A percentile compares a stretch with the other conserved stretches of the same genome.
phyloP scores from a whole-genome alignment of 2,329 filamentous ascomycete genomes.

The Gremmenia infestans region DNA sequence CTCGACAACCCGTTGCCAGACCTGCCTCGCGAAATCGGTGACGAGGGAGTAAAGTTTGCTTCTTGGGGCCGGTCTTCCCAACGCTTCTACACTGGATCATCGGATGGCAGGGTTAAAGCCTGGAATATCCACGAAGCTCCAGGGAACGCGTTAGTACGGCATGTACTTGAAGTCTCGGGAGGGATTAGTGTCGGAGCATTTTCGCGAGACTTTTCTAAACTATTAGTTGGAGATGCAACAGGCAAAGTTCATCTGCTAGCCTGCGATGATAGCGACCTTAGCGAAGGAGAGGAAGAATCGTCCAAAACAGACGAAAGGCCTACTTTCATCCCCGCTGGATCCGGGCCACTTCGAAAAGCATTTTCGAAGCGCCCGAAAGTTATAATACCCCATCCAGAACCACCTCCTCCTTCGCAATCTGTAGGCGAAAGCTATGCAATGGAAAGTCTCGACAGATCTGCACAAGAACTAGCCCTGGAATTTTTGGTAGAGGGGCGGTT shows the following conservation, averaged over 20 bases:
- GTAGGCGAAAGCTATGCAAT: not conserved
- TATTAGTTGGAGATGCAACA: conserved; percentile 57
- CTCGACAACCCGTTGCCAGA: conserved; percentile 29
- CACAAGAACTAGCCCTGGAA: conserved; percentile 27
- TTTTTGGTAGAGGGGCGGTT: conserved; percentile 41
- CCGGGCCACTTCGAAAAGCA: not conserved
- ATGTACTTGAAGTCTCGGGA: conserved; percentile 49
- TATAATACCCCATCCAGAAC: conserved; percentile 46
- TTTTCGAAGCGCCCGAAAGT: conserved; percentile 39
- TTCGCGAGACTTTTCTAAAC: conserved; percentile 48
- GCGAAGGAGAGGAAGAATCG: not conserved
- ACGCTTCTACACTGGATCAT: conserved; percentile 58
- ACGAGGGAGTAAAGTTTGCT: conserved; percentile 59
- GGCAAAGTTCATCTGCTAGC: conserved; percentile 54
- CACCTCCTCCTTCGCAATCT: conserved; percentile 37
- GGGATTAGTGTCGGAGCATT: conserved; percentile 56
- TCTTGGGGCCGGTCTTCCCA: conserved; percentile 54
- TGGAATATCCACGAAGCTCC: conserved; percentile 51
- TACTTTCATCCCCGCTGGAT: not conserved
- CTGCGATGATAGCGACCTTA: conserved; percentile 38
- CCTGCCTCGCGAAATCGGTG: conserved; percentile 43
- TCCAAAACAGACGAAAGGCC: not conserved
- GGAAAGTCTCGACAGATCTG: conserved; percentile 14
- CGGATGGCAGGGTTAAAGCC: conserved; percentile 57
- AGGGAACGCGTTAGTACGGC: conserved; percentile 43